Percentiles rank a stretch among this genome's conserved stretches.
These are phyloP conservation scores for Sistotremastrum niveocremeum DNA, from an alignment of 768 basidiomycete species.

Conservation along the genomic window DNA sequence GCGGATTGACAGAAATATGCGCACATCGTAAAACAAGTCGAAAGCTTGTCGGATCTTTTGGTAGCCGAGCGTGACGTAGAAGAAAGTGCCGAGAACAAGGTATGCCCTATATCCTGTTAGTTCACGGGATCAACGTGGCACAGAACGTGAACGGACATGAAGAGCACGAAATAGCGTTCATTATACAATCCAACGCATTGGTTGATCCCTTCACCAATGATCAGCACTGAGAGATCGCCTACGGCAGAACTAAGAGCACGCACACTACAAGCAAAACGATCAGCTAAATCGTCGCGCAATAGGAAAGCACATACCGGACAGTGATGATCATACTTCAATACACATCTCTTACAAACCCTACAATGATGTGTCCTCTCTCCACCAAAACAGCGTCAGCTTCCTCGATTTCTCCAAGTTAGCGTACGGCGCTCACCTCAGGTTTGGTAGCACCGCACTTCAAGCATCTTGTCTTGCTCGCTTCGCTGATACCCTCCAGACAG, in stretches of 20 bases:
- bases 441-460: slow-evolving; percentile 52
- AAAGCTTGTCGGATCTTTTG: slow-evolving; percentile 41
- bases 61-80: slow-evolving; percentile 52
- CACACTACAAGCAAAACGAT: slow-evolving; percentile 22
- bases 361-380: slow-evolving; percentile 84
- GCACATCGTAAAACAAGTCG: slow-evolving; percentile 35
- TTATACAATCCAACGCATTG: slow-evolving; percentile 95
- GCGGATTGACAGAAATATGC: background rate
- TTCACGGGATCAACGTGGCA: background rate
- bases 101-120: slow-evolving; percentile 43
- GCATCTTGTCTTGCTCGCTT: slow-evolving; percentile 46
- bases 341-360: slow-evolving; percentile 78
- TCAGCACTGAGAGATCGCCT: background rate
- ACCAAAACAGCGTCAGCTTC: slow-evolving; percentile 3
- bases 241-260: slow-evolving; percentile 10
- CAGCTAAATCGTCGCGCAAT: background rate
- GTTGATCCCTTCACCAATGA: slow-evolving; percentile 64
- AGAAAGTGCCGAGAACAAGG: slow-evolving; percentile 58
- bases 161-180: slow-evolving; percentile 90
- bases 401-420: background rate
- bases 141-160: slow-evolving; percentile 48
- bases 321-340: slow-evolving; percentile 85
- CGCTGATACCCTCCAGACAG: slow-evolving; percentile 37
- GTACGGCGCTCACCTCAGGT: slow-evolving; percentile 53
- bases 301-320: slow-evolving; percentile 54